Evolutionary conservation across 495 filamentous ascomycete genomes (phyloP), one percentile per base, ranked within the genome.

Genomic region (Astrothelium macrocarpum): DNA sequence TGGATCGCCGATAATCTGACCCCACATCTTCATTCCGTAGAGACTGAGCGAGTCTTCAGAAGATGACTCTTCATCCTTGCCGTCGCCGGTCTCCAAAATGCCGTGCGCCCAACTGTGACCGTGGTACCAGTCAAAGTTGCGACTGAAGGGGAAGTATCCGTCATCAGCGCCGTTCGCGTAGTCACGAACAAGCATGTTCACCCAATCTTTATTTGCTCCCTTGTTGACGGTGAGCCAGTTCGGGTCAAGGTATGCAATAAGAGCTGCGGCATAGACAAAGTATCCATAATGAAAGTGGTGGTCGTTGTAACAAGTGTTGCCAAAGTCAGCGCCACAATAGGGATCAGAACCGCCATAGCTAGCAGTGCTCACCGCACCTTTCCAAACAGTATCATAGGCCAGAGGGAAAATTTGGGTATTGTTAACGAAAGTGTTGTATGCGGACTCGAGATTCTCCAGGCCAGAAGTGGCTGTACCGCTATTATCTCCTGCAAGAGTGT

Each of bases 51-150:
- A 82, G 74, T 98, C 94, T 77, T 98, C 94, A 7, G 89, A 94
- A 43, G 87, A 87, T 20, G 87, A 91, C 72, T 98, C 94, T 71
- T 97, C 80, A 70, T 98, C 89, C 70, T 97, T 96, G 66, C 91
- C 89, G 71, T 98, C 95, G 42, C 77, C 82, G n/a, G 87, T 86
- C 67, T 91, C 90, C 73, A 89, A 95, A n/a, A 98, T 81, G 7
- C 94, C 94, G 67, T 96, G 90, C 1, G 94, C 95, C 89, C 93
- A 98, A 11, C 88, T 92, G 79, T 98, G 94, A 5, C 94, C 94
- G 71, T 95, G 85, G 76, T 83, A 97, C 89, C 91, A 96, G 75
- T 98, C 94, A 68, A 97, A 97, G 53, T 76, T 80, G 23, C 94
- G 84, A n/a, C 81, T 91, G 69, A 91, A 86, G 0, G 95, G 91